Evolutionary conservation across 2,329 filamentous ascomycete species (phyloP).

Genomic region (Xylariaceae sp.): DNA sequence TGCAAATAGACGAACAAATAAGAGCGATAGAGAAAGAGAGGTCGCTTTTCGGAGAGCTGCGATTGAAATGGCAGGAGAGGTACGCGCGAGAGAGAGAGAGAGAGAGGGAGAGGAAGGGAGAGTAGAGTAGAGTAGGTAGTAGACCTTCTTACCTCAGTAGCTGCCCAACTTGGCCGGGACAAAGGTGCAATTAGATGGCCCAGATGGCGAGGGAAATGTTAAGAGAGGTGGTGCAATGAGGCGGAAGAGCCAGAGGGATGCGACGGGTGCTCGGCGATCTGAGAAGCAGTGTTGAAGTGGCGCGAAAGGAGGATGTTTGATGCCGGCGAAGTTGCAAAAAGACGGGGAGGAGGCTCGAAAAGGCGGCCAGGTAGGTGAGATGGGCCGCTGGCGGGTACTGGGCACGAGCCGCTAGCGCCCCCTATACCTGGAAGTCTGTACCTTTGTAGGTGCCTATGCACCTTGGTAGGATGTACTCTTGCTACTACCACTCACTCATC

Average conservation of each 20-base stretch:
- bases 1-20: too few relatives aligned
- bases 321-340: slow-evolving; percentile 16
- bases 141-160: slow-evolving; percentile 14
- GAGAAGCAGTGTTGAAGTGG: slow-evolving; percentile 10
- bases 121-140: background rate
- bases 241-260: slow-evolving; percentile 9
- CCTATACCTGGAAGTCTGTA: too few relatives aligned
- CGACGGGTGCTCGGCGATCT: slow-evolving; percentile 15
- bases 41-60: too few relatives aligned
- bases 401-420: slow-evolving; percentile 18
- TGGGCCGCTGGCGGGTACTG: slow-evolving; percentile 16
- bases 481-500: too few relatives aligned
- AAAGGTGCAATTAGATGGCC: slow-evolving; percentile 11
- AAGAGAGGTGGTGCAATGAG: background rate
- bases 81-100: too few relatives aligned
- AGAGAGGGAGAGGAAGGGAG: too few relatives aligned
- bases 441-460: too few relatives aligned
- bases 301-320: slow-evolving; percentile 20
- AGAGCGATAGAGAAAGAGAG: too few relatives aligned
- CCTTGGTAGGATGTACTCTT: too few relatives aligned
- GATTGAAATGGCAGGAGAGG: too few relatives aligned
- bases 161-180: slow-evolving; percentile 13
- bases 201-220: slow-evolving; percentile 1
- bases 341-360: slow-evolving; percentile 20
- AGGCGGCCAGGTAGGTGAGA: slow-evolving; percentile 20